Evolutionary conservation across 176 grass and related monocot genomes (phyloP), one percentile per base, ranked within the genome.

Genomic region (Hordeum marinum): DNA sequence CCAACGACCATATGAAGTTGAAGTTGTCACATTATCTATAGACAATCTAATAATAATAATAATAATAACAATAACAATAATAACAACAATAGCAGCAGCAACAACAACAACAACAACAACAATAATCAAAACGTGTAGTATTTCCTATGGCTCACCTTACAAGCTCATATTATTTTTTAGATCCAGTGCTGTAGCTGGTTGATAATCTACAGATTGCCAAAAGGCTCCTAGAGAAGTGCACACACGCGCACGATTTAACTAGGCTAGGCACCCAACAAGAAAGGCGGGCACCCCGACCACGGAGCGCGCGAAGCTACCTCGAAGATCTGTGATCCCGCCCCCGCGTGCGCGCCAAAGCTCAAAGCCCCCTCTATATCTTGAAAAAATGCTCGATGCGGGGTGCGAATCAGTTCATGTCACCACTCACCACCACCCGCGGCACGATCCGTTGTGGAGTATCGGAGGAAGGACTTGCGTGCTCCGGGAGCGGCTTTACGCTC

Each of bases 181-280:
- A 34, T 1, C 32, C 32, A 3, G 3, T 34, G 32, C 4, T 34
- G 32, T 3, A 34, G 32, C 32, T 34, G 32, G 4, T 34, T 34
- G 32, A 4, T 34, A 34, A 34, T 4, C 32, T 34, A 34, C 2
- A 34, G 32, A 34, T 34, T 34, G 32, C 2, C 26, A 63, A 52
- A 78, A 88, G 63, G 76, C 43, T 20, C 59, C 67, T 80, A 80
- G 68, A 89, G 75, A 80, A 84, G 82, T 74, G 76, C 24, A 59
- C 41, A 41, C 6, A 18, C 15, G 15, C 48, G 48, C 35, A 35
- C 31, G 64, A 87, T 58, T 72, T 79, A 87, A 81, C 41, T 73
- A 54, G 23, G 25, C 3, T 72, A 73, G 70, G 41, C 70, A 52
- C 73, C 25, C 23, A 52, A 11, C 54, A 71, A 63, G 77, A 61